These are phyloP conservation scores for Gossypium sturtianum DNA, from an alignment of 345 rosid species.

Conservation along the genomic window DNA sequence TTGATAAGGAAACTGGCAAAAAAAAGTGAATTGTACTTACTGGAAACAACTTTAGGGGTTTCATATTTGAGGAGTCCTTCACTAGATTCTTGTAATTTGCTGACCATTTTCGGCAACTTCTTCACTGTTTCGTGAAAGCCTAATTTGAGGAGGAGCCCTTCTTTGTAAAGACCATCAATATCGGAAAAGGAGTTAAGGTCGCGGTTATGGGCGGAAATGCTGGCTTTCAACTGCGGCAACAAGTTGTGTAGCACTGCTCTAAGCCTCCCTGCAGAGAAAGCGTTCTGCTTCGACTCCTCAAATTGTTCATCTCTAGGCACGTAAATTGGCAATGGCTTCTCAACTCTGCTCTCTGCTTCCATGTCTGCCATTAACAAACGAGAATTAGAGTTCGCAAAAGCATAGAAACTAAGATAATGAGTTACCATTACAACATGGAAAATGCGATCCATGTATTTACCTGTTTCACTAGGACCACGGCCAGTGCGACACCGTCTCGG, in stretches of 20 bases:
- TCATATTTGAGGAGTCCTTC: conserved; percentile 81
- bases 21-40: conserved; percentile 40
- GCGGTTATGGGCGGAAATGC: conserved; percentile 57
- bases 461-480: conserved; percentile 53
- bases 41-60: conserved; percentile 76
- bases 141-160: conserved; percentile 81
- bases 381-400: background rate
- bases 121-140: conserved; percentile 70
- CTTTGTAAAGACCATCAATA: conserved; percentile 76
- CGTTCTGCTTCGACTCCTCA: conserved; percentile 64
- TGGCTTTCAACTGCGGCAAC: conserved; percentile 75
- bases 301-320: conserved; percentile 96
- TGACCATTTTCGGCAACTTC: conserved; percentile 65
- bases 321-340: conserved; percentile 85
- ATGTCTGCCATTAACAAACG: conserved; percentile 34
- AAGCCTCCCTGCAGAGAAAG: conserved; percentile 75
- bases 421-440: background rate
- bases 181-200: conserved; percentile 67
- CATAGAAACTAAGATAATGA: background rate
- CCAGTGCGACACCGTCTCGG: conserved; percentile 98
- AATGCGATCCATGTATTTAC: conserved; percentile 18
- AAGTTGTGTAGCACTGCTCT: conserved; percentile 76
- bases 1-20: no score
- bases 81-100: conserved; percentile 53
- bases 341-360: conserved; percentile 73